Evolutionary conservation across 352 stramenopile species (phyloP), one percentile per base, ranked within the genome.

Genomic region (Globisporangium mamillatum): DNA sequence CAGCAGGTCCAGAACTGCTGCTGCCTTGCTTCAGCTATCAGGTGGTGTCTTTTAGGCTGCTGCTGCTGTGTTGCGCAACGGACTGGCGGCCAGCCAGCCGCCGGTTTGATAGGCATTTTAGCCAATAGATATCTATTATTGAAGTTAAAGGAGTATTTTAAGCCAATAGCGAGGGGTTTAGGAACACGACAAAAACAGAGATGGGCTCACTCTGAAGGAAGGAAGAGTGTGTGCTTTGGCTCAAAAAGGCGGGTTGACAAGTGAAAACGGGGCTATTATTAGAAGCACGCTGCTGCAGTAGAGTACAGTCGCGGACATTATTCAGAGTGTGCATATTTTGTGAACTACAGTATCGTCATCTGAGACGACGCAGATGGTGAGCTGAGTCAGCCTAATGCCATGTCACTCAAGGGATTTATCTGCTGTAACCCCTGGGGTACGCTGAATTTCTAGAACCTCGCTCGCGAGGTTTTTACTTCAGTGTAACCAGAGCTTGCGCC

Each of bases 41-140:
- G 38, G 38, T 46, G 12, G 41, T 63, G 53, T 25, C 60, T 25
- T 65, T 44, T 66, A 20, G 9, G n/a, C 48, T 46, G 38, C 16
- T 44, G 36, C 29, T 32, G 38, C 4, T 46, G 53, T 38, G 53
- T 10, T 38, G 32, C 32, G 32, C 32, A 38, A 24, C 29, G 29
- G 29, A 32, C 29, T 32, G 29, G 29, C 29, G 29, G 29, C 29
- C 29, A 32, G 29, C 29, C 29, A 32, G 29, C 29, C 29, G 29
- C 29, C 29, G 4, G 29, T 32, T 36, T 29, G 24, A 16, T 24
- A 16, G 1, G n/a, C 1, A 36, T 59, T 59, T 59, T 10, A 59
- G 25, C 53, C 53, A 59, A 59, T 59, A 6, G 16, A 34, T n/a
- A 57, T n/a, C 10, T 4, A n/a, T 22, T 57, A 34, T n/a, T 9